Percentiles rank a stretch among this genome's conserved stretches.
Conservation (phyloP, 2,329 filamentous ascomycete species). For the Aspergillus fumigatus region DNA sequence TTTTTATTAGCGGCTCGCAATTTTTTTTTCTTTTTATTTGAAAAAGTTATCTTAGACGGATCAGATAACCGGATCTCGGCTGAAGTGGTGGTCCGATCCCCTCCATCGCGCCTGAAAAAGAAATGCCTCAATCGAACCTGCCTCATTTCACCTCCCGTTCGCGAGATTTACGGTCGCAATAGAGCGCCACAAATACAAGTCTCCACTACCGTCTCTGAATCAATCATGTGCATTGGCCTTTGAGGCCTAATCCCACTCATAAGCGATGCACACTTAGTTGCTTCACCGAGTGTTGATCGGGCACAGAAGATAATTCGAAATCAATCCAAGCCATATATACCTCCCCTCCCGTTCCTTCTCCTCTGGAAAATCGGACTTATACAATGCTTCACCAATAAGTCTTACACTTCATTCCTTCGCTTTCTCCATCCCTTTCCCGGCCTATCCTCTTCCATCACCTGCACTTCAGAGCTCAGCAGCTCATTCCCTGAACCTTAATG, state of each 20-base stretch:
- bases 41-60: conserved; percentile 38
- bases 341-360: conserved; percentile 3
- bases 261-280: conserved; percentile 17
- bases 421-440: conserved; percentile 1
- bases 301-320: conserved; percentile 12
- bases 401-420: not conserved
- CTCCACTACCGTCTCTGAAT: conserved; percentile 11
- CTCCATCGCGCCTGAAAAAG: not conserved
- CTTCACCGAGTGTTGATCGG: conserved; percentile 15
- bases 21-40: too few relatives aligned
- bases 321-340: conserved; percentile 4
- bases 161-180: not conserved
- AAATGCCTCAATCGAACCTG: not conserved
- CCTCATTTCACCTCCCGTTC: conserved; percentile 2
- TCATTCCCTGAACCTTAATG: conserved; percentile 24
- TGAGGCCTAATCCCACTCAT: conserved; percentile 13
- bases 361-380: conserved; percentile 4
- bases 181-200: conserved; percentile 12
- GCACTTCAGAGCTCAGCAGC: conserved; percentile 2
- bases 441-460: conserved; percentile 4
- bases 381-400: conserved; percentile 28
- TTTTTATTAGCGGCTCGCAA: conserved; percentile 13
- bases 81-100: conserved; percentile 16
- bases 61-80: conserved; percentile 43
- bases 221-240: conserved; percentile 15